Base-by-base conservation (phyloP, 2,329 filamentous ascomycete species). In the Teratosphaeria pseudoeucalypti region DNA sequence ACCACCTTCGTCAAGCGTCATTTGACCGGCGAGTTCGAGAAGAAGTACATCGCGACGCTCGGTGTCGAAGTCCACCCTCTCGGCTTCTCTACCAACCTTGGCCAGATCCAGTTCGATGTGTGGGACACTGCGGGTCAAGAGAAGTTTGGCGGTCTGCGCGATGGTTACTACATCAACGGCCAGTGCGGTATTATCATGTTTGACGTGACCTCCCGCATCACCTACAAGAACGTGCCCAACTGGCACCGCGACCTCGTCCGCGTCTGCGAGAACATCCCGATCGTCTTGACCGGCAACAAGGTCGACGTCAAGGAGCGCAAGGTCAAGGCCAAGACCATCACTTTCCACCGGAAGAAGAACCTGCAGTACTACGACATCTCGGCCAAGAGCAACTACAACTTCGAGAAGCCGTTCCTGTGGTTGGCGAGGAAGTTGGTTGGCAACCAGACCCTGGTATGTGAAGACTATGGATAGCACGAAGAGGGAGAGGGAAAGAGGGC, bases 181-280 rank as follows among this genome's bases (percentile, higher is more conserved):
- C 92, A 97, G 82, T 97, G 92, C 79, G 92, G 94, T 82, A 96
- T 99, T 83, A 97, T 99, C 87, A 99, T 99, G 92, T 99, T 99
- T 79, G 92, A 99, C 79, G 92, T 99, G 68, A 97, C 94, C 66
- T 96, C 92, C 70, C 90, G 94, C 76, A 97, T 99, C 78, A 99
- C 94, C 78, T 99, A 99, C 88, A 99, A 99, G 89, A 99, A 99
- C 83, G 94, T 99, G 66, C 94, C 94, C 81, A 97, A 97, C 89
- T 99, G 94, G 94, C 94, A 99, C 81, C 94, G 94, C 82, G 94
- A 99, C 75, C 86, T 99, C 72, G 92, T 96, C 80, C 94, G 92
- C 79, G 92, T 99, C 74, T 97, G 92, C 82, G 92, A 99, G 85
- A 95, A 94, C 83, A 94, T 99, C 73, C 92, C 92, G 70, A 97